Evolutionary conservation across 495 filamentous ascomycete species (phyloP).

Genomic region (Penicillium waksmanii): DNA sequence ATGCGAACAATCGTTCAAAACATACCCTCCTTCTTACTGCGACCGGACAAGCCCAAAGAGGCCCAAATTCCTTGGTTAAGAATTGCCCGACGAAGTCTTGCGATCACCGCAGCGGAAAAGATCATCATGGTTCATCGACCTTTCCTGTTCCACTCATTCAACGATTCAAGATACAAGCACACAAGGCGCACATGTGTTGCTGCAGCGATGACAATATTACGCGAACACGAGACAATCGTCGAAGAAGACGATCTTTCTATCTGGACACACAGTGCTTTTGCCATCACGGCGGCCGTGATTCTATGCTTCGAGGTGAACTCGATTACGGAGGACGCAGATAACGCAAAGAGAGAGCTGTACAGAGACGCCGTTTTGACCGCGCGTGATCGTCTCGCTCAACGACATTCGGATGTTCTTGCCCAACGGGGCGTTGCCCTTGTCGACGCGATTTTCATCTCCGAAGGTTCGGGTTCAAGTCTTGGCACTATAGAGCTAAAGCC

Average conservation of each 20-base stretch:
- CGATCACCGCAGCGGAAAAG: constrained; percentile 51
- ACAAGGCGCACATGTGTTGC: constrained; percentile 49
- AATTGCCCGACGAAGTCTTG: constrained; percentile 44
- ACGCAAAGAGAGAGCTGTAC: constrained; percentile 24
- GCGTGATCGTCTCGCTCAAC: constrained; percentile 29
- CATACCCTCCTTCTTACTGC: constrained; percentile 37
- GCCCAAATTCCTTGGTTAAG: constrained; percentile 42
- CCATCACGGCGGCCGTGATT: constrained; percentile 37
- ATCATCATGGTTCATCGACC: constrained; percentile 57
- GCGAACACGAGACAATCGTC: constrained; percentile 39
- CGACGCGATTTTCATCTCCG: constrained; percentile 34
- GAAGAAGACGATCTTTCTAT: constrained; percentile 35
- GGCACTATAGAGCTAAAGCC: constrained; percentile 8
- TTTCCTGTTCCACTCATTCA: constrained; percentile 49
- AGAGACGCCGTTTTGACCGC: constrained; percentile 29
- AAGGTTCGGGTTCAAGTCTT: constrained; percentile 16
- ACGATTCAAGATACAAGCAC: constrained; percentile 41
- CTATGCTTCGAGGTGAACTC: constrained; percentile 37
- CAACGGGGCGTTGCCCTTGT: constrained; percentile 38
- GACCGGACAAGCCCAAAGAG: constrained; percentile 31
- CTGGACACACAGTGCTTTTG: constrained; percentile 39
- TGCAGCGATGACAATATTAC: constrained; percentile 51
- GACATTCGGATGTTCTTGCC: constrained; percentile 29
- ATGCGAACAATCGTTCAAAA: constrained; percentile 43
- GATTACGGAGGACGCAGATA: constrained; percentile 16